These are phyloP conservation scores for Eucalyptus paniculata DNA, from an alignment of 345 rosid species.

Conservation along the genomic window DNA sequence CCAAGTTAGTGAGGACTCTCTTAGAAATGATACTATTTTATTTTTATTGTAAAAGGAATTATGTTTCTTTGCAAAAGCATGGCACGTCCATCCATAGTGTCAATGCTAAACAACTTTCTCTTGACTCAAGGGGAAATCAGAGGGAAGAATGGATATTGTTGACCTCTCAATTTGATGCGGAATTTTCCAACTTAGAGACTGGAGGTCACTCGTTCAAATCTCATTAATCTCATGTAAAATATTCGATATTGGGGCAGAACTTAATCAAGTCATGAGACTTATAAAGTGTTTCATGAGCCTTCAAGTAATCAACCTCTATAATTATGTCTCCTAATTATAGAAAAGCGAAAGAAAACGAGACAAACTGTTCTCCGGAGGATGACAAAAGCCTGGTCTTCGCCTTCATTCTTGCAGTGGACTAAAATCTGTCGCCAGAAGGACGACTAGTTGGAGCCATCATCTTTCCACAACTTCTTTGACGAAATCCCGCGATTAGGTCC, in stretches of 20 bases:
- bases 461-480: not conserved
- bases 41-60: not conserved
- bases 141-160: not conserved
- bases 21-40: not conserved
- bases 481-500: not conserved
- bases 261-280: not conserved
- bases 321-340: not conserved
- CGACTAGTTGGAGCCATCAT: not conserved
- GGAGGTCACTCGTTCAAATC: not conserved
- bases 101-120: not conserved
- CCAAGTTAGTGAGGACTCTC: not conserved
- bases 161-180: not conserved
- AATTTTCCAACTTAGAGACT: not conserved
- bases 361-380: not conserved
- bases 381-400: not conserved
- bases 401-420: not conserved
- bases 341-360: not conserved
- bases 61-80: not conserved
- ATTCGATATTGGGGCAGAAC: accelerated
- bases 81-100: not conserved
- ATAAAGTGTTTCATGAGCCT: not conserved
- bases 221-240: not conserved
- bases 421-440: not conserved
- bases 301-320: not conserved
- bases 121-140: not conserved